Evolutionary conservation across 305 asterid species (phyloP).

Genomic region (Solanum hybrid): DNA sequence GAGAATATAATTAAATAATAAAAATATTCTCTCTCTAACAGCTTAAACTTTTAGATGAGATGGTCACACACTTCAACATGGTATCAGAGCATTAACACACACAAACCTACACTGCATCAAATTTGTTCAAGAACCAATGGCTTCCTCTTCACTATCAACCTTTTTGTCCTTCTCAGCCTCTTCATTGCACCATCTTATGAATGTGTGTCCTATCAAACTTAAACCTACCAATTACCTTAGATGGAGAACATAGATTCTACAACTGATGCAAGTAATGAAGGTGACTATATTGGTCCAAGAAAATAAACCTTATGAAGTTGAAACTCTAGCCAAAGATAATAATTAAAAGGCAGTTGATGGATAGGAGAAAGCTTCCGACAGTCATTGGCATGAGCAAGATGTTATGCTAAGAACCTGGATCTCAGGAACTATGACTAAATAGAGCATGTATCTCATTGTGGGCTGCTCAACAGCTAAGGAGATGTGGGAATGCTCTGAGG

Average conservation of each 20-base stretch:
- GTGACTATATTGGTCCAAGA: neutral
- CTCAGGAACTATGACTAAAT: too few species aligned
- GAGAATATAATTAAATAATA: too few species aligned
- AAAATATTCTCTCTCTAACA: too few species aligned
- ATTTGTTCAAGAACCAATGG: neutral
- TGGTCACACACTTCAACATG: too few species aligned
- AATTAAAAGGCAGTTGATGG: neutral
- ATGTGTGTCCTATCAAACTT: neutral
- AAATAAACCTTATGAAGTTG: neutral
- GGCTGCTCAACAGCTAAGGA: neutral
- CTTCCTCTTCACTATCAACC: neutral
- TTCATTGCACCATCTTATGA: neutral
- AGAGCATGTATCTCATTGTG: neutral
- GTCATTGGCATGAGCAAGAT: neutral
- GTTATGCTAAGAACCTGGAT: neutral
- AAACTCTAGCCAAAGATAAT: too few species aligned
- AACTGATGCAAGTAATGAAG: neutral
- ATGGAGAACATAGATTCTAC: neutral
- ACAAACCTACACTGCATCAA: neutral
- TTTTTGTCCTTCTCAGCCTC: neutral
- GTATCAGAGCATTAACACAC: too few species aligned
- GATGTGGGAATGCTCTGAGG: neutral
- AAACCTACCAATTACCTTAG: neutral
- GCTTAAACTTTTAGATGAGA: too few species aligned
- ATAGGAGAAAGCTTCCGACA: neutral